phyloP scores from a whole-genome alignment of 2,329 filamentous ascomycete genomes.

The Massarina eburnea region DNA sequence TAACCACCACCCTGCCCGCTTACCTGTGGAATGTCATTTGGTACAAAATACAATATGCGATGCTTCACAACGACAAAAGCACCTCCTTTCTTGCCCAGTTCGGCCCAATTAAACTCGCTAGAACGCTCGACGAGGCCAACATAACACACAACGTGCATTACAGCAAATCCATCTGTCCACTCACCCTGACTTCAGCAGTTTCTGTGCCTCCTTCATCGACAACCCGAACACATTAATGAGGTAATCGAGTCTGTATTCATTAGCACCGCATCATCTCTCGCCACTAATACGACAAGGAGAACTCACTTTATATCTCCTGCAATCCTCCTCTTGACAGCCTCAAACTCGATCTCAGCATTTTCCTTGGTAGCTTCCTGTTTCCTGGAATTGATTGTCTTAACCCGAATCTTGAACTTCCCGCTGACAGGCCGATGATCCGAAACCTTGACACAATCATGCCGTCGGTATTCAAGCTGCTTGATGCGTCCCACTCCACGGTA shows the following conservation, averaged over 20 bases:
- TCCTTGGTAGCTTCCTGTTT: constrained; percentile 69
- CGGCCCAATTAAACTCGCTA: background rate
- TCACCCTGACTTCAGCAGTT: constrained; percentile 38
- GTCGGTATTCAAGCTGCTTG: constrained; percentile 81
- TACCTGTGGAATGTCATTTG: background rate
- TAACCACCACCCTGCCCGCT: background rate
- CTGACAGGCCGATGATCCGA: constrained; percentile 94
- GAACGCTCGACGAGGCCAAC: constrained; percentile 3
- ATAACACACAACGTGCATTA: constrained; percentile 7
- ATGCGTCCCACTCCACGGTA: constrained; percentile 80
- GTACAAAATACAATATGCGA: background rate
- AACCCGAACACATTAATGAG: constrained; percentile 64
- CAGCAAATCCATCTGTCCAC: background rate
- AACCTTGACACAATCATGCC: constrained; percentile 80
- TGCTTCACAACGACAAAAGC: background rate
- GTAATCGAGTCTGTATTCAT: constrained; percentile 60
- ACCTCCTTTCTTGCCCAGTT: background rate
- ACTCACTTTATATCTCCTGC: constrained; percentile 77
- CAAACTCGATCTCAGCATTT: constrained; percentile 73
- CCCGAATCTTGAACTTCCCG: constrained; percentile 75
- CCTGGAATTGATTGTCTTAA: constrained; percentile 77
- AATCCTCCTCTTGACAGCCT: constrained; percentile 68
- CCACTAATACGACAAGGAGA: background rate
- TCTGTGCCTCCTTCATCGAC: constrained; percentile 55
- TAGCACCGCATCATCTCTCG: background rate